Evolutionary conservation across 2,329 filamentous ascomycete species (phyloP), one percentile per base, ranked within the genome.

Genomic region (Microcyclosporella mali): DNA sequence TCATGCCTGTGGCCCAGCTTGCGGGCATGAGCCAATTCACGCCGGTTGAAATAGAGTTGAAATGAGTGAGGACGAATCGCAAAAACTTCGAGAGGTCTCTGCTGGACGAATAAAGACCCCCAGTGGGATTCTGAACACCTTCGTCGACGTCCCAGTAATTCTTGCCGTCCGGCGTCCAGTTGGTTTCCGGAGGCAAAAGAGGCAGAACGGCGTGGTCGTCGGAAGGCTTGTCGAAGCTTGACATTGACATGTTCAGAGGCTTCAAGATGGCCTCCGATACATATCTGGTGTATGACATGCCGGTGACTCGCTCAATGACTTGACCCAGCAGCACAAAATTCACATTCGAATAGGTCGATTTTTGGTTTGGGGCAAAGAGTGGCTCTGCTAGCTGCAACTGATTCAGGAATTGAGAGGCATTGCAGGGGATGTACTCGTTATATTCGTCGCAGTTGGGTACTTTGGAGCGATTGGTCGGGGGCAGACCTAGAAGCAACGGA

Each of bases 11-110:
- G 0, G 59, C 48, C 30, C 60, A 66, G 2, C 66, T 69, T 1
- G 57, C 61, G 0, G 69, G 68, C 31, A 67, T 47, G 9, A 70
- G 47, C 70, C 70, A 73, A 42, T 72, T 72, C 6, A 68, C 33
- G 0, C 66, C 63, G 3, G 58, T 63, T 0, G 63, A 66, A 15
- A 72, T 57, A 8, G 57, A 56, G 37, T 71, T 70, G 57, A 65
- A 57, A 31, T 68, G 60, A 0, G 58, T 63, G 15, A 73, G 51
- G 6, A 71, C 49, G 40, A 69, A 67, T 14, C 70, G 64, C 0
- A 72, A 53, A 41, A 63, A 72, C 15, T 61, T 66, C n/a, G 63
- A 68, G 43, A 73, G 50, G 35, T 72, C 70, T 1, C 41, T 49
- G 3, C 66, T 56, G 1, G 63, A 64, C 30, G 59, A 63, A 56